These are phyloP conservation scores for Colletotrichum godetiae DNA, from an alignment of 2,329 filamentous ascomycete species.

Conservation along the genomic window DNA sequence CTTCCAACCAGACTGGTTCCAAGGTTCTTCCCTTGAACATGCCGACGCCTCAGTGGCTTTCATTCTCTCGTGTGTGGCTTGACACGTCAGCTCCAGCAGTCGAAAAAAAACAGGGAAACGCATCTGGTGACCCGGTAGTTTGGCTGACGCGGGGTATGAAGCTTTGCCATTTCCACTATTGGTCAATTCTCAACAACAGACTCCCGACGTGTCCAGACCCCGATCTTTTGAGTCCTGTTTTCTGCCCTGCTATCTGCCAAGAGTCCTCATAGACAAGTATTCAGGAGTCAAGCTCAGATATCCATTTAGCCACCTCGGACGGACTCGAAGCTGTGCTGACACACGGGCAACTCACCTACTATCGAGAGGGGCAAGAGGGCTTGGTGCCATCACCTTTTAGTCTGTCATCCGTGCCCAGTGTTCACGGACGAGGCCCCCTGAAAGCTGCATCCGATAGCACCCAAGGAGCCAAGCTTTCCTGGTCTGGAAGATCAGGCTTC, in stretches of 20 bases:
- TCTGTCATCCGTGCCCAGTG: slow-evolving; percentile 14
- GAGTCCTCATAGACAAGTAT: neutral
- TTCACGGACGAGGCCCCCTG: slow-evolving; percentile 16
- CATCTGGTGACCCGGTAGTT: slow-evolving; percentile 16
- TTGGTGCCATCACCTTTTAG: neutral
- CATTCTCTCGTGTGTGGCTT: neutral
- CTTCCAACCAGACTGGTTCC: neutral
- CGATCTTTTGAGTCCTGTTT: neutral
- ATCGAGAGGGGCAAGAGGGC: neutral
- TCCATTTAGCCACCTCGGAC: neutral
- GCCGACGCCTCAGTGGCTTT: slow-evolving; percentile 6
- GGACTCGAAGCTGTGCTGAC: neutral
- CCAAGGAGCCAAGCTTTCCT: slow-evolving; percentile 22
- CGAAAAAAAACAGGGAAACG: slow-evolving; percentile 13
- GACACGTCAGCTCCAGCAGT: neutral
- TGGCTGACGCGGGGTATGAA: slow-evolving; percentile 16
- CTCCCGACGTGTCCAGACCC: neutral
- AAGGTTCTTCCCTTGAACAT: neutral
- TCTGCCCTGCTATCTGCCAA: neutral
- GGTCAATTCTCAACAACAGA: neutral
- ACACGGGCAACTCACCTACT: neutral
- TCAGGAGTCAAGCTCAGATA: neutral
- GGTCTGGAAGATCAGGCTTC: slow-evolving; percentile 12
- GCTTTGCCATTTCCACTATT: neutral
- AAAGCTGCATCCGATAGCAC: neutral